phyloP scores from a whole-genome alignment of 2,329 filamentous ascomycete genomes.

The Aureobasidium sp. region DNA sequence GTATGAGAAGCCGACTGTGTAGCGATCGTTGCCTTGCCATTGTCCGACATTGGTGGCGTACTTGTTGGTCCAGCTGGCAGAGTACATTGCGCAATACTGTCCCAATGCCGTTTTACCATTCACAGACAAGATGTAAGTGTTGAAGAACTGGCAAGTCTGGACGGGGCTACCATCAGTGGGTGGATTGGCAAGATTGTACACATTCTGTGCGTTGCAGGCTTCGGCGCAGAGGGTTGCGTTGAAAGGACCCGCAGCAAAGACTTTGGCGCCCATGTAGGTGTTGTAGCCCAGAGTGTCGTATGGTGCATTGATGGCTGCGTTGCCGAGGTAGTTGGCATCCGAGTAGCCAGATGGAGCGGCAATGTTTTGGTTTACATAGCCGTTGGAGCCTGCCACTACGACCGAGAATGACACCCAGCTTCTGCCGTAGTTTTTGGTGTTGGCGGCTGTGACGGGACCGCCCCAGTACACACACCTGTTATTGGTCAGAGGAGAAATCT shows the following conservation, averaged over 20 bases:
- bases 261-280: slow-evolving; percentile 25
- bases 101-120: slow-evolving; percentile 9
- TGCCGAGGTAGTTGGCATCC: slow-evolving; percentile 17
- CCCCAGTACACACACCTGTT: slow-evolving; percentile 32
- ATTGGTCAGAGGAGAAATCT: background rate
- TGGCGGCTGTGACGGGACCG: slow-evolving; percentile 22
- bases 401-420: slow-evolving; percentile 15
- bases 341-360: slow-evolving; percentile 19
- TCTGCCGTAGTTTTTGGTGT: slow-evolving; percentile 26
- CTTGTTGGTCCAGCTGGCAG: slow-evolving; percentile 11
- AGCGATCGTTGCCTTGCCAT: slow-evolving; percentile 15
- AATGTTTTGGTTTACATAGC: slow-evolving; percentile 12
- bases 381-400: slow-evolving; percentile 17
- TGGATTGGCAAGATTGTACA: slow-evolving; percentile 20
- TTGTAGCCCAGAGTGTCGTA: slow-evolving; percentile 23
- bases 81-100: slow-evolving; percentile 18
- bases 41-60: slow-evolving; percentile 20
- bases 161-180: background rate
- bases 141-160: slow-evolving; percentile 9
- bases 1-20: slow-evolving; percentile 14
- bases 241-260: slow-evolving; percentile 27
- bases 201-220: slow-evolving; percentile 21
- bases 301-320: slow-evolving; percentile 25
- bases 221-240: slow-evolving; percentile 27
- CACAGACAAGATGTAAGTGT: slow-evolving; percentile 10